Evolutionary conservation across 2,329 filamentous ascomycete genomes (phyloP).

Genomic region (Diplodia sapinea): DNA sequence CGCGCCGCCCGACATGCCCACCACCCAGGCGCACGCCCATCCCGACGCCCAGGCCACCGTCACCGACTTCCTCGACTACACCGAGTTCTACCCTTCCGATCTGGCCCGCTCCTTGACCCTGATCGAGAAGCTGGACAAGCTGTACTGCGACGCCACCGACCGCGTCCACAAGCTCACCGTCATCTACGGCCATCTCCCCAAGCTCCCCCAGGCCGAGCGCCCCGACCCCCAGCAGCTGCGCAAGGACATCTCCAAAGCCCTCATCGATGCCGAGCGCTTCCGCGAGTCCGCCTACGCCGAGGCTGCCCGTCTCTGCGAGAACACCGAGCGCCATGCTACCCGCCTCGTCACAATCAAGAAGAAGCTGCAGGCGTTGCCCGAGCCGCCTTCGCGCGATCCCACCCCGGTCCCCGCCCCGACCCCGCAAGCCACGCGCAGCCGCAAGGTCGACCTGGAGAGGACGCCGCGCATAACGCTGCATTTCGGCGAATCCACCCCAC

Average conservation of each 20-base stretch:
- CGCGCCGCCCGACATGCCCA: conserved; percentile 37
- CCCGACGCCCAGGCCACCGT: conserved; percentile 70
- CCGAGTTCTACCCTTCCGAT: conserved; percentile 71
- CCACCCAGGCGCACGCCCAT: conserved; percentile 57
- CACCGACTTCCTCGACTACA: conserved; percentile 72
- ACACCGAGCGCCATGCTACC: conserved; percentile 62
- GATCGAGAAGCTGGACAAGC: conserved; percentile 59
- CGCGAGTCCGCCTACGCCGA: conserved; percentile 63
- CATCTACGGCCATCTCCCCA: conserved; percentile 58
- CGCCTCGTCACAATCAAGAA: conserved; percentile 64
- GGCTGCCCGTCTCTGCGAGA: conserved; percentile 62
- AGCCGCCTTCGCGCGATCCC: conserved; percentile 66
- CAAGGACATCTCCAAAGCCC: conserved; percentile 61
- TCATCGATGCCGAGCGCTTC: conserved; percentile 61
- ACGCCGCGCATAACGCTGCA: conserved; percentile 40
- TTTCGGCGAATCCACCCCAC: conserved; percentile 6
- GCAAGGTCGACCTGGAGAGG: conserved; percentile 26
- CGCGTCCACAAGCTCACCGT: conserved; percentile 56
- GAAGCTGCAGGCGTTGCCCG: conserved; percentile 66
- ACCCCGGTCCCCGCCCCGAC: conserved; percentile 57
- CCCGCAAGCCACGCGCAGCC: conserved; percentile 47
- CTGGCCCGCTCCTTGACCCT: conserved; percentile 67
- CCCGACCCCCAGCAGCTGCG: conserved; percentile 61
- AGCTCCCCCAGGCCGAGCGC: conserved; percentile 54
- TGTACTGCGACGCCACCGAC: conserved; percentile 51